phyloP scores from a whole-genome alignment of 768 basidiomycete species.

The Pleurotus ostreatus region DNA sequence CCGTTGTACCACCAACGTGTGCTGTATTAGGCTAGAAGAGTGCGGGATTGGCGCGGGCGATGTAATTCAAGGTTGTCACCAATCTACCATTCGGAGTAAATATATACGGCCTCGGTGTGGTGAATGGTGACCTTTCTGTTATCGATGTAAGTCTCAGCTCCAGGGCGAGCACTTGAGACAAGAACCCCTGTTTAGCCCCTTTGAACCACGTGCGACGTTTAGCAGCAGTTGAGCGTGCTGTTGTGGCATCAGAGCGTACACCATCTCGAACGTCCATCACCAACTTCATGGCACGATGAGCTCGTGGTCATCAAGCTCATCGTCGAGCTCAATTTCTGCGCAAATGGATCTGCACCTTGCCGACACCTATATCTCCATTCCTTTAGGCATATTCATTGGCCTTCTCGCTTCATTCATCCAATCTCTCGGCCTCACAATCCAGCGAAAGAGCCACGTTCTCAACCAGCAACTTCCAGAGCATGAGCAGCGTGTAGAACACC shows the following conservation, averaged over 20 bases:
- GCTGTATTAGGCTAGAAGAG: too few species aligned
- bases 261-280: not conserved
- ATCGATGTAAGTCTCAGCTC: too few species aligned
- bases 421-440: slow-evolving; percentile 86
- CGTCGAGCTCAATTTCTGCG: not conserved
- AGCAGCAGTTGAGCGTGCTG: too few species aligned
- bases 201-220: not conserved
- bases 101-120: too few species aligned
- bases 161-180: too few species aligned
- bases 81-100: too few species aligned
- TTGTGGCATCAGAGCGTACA: not conserved
- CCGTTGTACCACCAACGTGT: too few species aligned
- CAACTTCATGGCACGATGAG: slow-evolving; percentile 4
- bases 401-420: slow-evolving; percentile 86
- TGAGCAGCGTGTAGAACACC: slow-evolving; percentile 65
- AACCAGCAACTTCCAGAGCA: slow-evolving; percentile 69
- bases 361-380: slow-evolving; percentile 37
- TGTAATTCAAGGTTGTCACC: too few species aligned
- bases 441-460: slow-evolving; percentile 88
- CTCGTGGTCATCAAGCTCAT: not conserved
- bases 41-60: too few species aligned
- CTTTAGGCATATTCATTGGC: slow-evolving; percentile 54
- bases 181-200: too few species aligned
- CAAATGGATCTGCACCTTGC: not conserved
- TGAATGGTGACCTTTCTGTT: too few species aligned